These are phyloP conservation scores for Colletotrichum sp. DNA, from an alignment of 2,329 filamentous ascomycete species.

Conservation along the genomic window DNA sequence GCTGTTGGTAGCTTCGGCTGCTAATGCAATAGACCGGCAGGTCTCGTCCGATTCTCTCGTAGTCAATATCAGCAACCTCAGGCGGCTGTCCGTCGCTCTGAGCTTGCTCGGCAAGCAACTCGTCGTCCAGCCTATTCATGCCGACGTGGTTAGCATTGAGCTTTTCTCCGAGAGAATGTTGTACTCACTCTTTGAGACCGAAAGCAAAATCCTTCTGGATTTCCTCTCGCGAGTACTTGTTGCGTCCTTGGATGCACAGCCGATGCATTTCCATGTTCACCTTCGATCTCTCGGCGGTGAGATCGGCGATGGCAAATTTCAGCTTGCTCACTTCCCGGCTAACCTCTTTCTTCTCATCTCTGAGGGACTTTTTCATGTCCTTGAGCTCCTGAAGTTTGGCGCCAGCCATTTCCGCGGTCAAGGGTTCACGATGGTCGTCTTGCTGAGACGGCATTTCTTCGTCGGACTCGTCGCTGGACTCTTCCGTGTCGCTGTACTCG, in stretches of 20 bases:
- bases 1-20: conserved; percentile 65
- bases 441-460: not conserved
- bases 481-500: not conserved
- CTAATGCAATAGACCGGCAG: conserved; percentile 71
- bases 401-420: not conserved
- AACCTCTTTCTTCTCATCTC: not conserved
- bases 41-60: conserved; percentile 57
- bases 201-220: conserved; percentile 27
- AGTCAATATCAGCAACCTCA: conserved; percentile 51
- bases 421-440: not conserved
- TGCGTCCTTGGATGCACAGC: conserved; percentile 58
- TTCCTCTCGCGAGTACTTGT: conserved; percentile 49
- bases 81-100: not conserved
- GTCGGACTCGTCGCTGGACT: not conserved
- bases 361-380: not conserved
- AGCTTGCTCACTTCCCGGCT: not conserved
- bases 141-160: conserved; percentile 49
- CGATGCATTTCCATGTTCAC: not conserved
- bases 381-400: conserved; percentile 1
- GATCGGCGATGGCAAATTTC: not conserved
- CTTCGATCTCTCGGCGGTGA: not conserved
- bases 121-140: not conserved
- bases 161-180: conserved; percentile 34
- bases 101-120: not conserved
- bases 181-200: conserved; percentile 52